Conservation (phyloP, 1,284 basidiomycete species). For the Blastosporella zonata region DNA sequence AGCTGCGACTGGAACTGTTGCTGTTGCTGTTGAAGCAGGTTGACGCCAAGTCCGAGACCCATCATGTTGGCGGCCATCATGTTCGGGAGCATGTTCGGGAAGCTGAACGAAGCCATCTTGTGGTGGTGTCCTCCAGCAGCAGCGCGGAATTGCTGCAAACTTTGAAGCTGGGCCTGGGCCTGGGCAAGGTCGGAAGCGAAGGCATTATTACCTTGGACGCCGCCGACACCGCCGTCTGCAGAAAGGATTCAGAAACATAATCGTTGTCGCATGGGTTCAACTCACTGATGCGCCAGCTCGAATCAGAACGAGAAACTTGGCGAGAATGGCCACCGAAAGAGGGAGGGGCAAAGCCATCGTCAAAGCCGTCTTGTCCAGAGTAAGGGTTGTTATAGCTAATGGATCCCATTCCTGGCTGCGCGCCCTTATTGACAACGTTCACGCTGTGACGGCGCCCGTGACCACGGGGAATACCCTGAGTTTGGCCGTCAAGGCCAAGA, state of each 20-base stretch:
- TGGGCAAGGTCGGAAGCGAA: slow-evolving; percentile 84
- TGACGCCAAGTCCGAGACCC: slow-evolving; percentile 80
- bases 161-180: slow-evolving; percentile 95
- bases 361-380: slow-evolving; percentile 60
- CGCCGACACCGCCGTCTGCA: slow-evolving; percentile 71
- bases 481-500: slow-evolving; percentile 63
- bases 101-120: slow-evolving; percentile 96
- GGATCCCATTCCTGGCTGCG: slow-evolving; percentile 45
- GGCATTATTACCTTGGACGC: slow-evolving; percentile 59
- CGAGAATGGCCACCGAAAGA: slow-evolving; percentile 70
- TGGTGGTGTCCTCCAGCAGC: slow-evolving; percentile 93
- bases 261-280: slow-evolving; percentile 20
- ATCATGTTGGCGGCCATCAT: slow-evolving; percentile 95
- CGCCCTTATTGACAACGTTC: slow-evolving; percentile 81
- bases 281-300: slow-evolving; percentile 87
- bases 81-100: slow-evolving; percentile 95
- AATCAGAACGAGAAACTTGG: slow-evolving; percentile 73
- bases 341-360: slow-evolving; percentile 66
- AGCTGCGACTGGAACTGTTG: slow-evolving; percentile 89
- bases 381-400: slow-evolving; percentile 48
- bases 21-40: slow-evolving; percentile 82
- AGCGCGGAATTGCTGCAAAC: slow-evolving; percentile 95
- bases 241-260: slow-evolving; percentile 12
- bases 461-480: slow-evolving; percentile 68
- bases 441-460: slow-evolving; percentile 94